These are phyloP conservation scores for Sporothrix globosa DNA, from an alignment of 2,329 filamentous ascomycete species.

Conservation along the genomic window DNA sequence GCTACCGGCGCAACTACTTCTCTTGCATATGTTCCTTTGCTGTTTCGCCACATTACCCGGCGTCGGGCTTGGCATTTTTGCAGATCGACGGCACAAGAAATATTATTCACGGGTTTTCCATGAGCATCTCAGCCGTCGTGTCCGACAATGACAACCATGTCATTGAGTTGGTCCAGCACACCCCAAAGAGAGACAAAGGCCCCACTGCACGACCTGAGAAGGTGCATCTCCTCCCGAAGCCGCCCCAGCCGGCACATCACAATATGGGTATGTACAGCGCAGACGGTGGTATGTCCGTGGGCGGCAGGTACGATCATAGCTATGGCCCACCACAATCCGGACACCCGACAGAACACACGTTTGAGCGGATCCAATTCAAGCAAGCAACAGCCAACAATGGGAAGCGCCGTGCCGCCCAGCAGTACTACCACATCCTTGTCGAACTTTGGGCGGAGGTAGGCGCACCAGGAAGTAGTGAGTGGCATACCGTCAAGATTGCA, in stretches of 20 bases:
- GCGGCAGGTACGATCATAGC: constrained; percentile 49
- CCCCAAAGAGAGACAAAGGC: constrained; percentile 87
- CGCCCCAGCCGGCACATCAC: constrained; percentile 56
- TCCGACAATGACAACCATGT: constrained; percentile 73
- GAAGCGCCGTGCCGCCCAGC: constrained; percentile 84
- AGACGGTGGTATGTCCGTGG: constrained; percentile 30
- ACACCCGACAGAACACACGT: constrained; percentile 62
- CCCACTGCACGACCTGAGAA: constrained; percentile 74
- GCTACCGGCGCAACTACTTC: constrained; percentile 90
- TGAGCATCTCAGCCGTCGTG: constrained; percentile 82
- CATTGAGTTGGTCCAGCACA: constrained; percentile 87
- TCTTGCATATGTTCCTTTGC: constrained; percentile 79
- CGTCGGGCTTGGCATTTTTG: constrained; percentile 56
- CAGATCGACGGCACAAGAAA: constrained; percentile 56
- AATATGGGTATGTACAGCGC: constrained; percentile 50
- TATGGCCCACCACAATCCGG: constrained; percentile 47
- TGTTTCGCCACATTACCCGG: constrained; percentile 60
- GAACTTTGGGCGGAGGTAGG: constrained; percentile 76
- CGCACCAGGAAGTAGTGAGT: constrained; percentile 47
- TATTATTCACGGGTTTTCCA: constrained; percentile 75
- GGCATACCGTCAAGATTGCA: constrained; percentile 70
- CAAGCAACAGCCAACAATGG: constrained; percentile 93
- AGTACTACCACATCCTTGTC: constrained; percentile 89
- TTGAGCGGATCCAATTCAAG: constrained; percentile 93
- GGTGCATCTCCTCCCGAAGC: constrained; percentile 67